phyloP scores from a whole-genome alignment of 2,329 filamentous ascomycete genomes.

The Beauveria bassiana region DNA sequence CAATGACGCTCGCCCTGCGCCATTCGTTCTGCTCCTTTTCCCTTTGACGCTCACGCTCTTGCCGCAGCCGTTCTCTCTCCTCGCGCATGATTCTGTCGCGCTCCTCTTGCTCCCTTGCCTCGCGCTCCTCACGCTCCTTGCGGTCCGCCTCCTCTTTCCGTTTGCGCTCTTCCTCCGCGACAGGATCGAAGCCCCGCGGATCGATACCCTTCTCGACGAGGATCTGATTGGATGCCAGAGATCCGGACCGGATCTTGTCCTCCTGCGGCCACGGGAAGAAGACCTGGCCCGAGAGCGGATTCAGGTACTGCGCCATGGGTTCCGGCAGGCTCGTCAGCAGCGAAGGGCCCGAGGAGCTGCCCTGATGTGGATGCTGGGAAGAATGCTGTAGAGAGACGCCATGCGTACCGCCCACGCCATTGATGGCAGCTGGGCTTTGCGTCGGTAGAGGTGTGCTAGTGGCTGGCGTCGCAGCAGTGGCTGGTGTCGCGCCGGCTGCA shows the following conservation, averaged over 20 bases:
- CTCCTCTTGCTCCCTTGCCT: conserved; percentile 38
- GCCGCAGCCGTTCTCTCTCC: conserved; percentile 30
- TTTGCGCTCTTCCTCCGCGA: conserved; percentile 43
- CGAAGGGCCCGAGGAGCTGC: conserved; percentile 18
- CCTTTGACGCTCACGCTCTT: conserved; percentile 36
- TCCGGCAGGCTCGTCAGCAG: conserved; percentile 39
- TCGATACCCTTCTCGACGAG: conserved; percentile 56
- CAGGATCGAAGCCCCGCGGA: conserved; percentile 52
- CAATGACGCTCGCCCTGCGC: conserved; percentile 30
- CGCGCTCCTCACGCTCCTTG: conserved; percentile 38
- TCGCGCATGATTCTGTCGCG: conserved; percentile 32
- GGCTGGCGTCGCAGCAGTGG: conserved; percentile 22
- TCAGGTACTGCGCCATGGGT: conserved; percentile 40
- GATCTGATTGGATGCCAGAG: conserved; percentile 55
- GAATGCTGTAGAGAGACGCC: conserved; percentile 1
- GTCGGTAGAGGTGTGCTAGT: conserved; percentile 26
- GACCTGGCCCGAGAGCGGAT: conserved; percentile 46
- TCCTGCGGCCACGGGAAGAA: conserved; percentile 75
- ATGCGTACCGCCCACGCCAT: conserved; percentile 19
- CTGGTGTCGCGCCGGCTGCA: conserved; percentile 24
- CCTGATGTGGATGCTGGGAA: conserved; percentile 24
- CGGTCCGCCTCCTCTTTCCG: conserved; percentile 43
- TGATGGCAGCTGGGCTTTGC: conserved; percentile 26
- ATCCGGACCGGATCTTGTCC: conserved; percentile 60
- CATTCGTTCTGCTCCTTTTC: conserved; percentile 35